phyloP scores from a whole-genome alignment of 1,139 yeast genomes.

The Scheffersomyces stambukii region DNA sequence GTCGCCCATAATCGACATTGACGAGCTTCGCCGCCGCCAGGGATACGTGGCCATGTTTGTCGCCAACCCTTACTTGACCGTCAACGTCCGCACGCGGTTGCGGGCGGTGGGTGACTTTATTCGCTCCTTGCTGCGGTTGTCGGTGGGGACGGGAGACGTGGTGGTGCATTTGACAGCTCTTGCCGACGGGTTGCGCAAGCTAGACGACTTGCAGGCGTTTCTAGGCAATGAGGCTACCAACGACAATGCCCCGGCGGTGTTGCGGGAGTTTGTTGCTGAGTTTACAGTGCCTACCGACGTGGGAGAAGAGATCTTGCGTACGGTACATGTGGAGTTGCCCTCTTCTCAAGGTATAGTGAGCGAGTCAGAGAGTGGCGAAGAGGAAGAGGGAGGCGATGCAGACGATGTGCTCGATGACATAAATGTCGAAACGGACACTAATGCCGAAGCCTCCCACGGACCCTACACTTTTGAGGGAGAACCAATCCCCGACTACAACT shows the following conservation, averaged over 20 bases:
- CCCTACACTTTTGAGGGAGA: too few species aligned
- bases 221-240: conserved; percentile 15
- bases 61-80: conserved; percentile 31
- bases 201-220: conserved; percentile 20
- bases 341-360: conserved; percentile 4
- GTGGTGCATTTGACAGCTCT: conserved; percentile 27
- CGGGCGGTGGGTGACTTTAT: conserved; percentile 34
- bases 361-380: conserved; percentile 2
- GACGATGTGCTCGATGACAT: conserved; percentile 4
- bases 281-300: conserved; percentile 28
- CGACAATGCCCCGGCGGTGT: conserved; percentile 9
- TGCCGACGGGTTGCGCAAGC: conserved; percentile 28
- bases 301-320: conserved; percentile 22
- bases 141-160: conserved; percentile 33
- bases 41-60: conserved; percentile 53
- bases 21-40: conserved; percentile 59
- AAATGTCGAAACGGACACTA: conserved; percentile 11
- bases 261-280: conserved; percentile 18
- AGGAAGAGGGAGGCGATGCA: conserved; percentile 8
- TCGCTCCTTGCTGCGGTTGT: conserved; percentile 33
- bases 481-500: too few species aligned
- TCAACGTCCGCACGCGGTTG: conserved; percentile 21
- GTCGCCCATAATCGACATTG: conserved; percentile 65
- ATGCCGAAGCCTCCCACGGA: too few species aligned
- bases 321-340: conserved; percentile 20